Conservation (phyloP, 1,139 yeast species). For the Kazachstania sp. region DNA sequence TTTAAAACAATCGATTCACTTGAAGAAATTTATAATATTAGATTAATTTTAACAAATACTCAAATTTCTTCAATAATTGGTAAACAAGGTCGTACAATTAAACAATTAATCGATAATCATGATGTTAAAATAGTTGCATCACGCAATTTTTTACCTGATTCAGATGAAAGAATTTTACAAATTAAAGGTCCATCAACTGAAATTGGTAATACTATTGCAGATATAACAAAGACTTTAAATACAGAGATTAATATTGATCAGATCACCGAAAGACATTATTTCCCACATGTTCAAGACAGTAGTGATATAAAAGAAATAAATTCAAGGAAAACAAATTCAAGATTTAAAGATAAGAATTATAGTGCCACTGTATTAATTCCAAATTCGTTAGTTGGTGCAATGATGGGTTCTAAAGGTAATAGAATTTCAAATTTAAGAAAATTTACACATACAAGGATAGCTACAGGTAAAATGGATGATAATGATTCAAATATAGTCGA, state of each 20-base stretch:
- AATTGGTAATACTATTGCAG: constrained; percentile 59
- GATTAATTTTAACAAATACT: constrained; percentile 71
- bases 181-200: constrained; percentile 68
- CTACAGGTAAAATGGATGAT: constrained; percentile 65
- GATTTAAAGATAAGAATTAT: constrained; percentile 3
- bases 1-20: constrained; percentile 15
- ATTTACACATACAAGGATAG: constrained; percentile 68
- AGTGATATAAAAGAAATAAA: background rate
- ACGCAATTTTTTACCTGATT: constrained; percentile 69
- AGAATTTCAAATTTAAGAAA: constrained; percentile 81
- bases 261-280: constrained; percentile 16
- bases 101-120: constrained; percentile 59
- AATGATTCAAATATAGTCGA: constrained; percentile 7
- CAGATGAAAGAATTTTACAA: constrained; percentile 81
- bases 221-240: constrained; percentile 18
- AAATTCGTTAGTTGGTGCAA: constrained; percentile 77
- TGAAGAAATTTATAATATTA: constrained; percentile 32
- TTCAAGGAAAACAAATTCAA: background rate
- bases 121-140: constrained; percentile 78
- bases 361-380: constrained; percentile 40
- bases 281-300: constrained; percentile 12
- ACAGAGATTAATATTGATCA: constrained; percentile 9
- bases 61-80: constrained; percentile 91
- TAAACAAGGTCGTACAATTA: constrained; percentile 70
- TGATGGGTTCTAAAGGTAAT: constrained; percentile 78